phyloP scores from a whole-genome alignment of 257 asterid genomes.

The Solanum chaucha region DNA sequence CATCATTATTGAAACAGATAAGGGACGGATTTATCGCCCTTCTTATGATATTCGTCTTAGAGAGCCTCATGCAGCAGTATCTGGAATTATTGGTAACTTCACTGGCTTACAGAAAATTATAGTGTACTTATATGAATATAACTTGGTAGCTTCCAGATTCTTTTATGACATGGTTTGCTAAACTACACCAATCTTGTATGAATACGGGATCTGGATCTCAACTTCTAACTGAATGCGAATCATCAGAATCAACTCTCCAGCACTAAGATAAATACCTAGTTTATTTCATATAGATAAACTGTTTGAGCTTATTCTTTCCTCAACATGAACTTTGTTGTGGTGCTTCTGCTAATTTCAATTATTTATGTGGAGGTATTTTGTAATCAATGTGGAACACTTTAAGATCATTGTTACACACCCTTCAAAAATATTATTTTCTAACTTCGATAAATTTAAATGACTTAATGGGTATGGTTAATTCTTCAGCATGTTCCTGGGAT shows the following conservation, averaged over 20 bases:
- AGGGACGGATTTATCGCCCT: slow-evolving; percentile 27
- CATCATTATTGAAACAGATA: slow-evolving; percentile 22
- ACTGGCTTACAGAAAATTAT: not conserved
- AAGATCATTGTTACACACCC: not conserved
- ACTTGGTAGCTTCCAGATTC: not conserved
- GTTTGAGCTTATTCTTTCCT: not conserved
- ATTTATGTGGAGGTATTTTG: not conserved
- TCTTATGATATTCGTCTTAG: slow-evolving; percentile 72
- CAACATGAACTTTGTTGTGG: not conserved
- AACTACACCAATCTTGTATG: not conserved
- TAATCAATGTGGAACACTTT: not conserved
- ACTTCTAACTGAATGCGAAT: not conserved
- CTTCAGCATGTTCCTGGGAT: not conserved
- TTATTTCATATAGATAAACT: not conserved
- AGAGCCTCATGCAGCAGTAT: slow-evolving; percentile 80
- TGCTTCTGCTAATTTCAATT: not conserved
- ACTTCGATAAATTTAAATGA: not conserved
- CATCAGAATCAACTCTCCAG: not conserved
- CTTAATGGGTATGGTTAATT: not conserved
- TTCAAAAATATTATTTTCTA: not conserved
- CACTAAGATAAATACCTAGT: not conserved
- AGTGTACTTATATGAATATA: not conserved
- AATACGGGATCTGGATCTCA: not conserved
- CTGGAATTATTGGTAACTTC: slow-evolving; percentile 80
- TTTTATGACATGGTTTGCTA: not conserved